Conservation (phyloP, 73 alveolate species). For the Urostyla sp. region DNA sequence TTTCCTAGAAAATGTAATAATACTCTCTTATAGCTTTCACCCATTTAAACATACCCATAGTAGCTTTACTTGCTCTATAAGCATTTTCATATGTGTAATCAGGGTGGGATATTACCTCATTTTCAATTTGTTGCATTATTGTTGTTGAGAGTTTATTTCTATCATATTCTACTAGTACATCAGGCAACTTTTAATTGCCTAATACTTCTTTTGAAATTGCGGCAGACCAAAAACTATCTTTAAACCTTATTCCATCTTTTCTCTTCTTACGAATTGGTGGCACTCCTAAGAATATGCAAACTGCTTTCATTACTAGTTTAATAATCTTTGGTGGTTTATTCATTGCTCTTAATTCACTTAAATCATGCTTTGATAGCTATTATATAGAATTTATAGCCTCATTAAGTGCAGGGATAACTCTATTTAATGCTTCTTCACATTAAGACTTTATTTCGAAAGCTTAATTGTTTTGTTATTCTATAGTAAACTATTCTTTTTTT, state of each 20-base stretch:
- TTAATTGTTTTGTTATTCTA: slow-evolving; percentile 82
- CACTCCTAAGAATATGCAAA: slow-evolving; percentile 60
- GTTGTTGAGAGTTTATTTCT: slow-evolving; percentile 65
- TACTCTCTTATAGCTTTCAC: slow-evolving; percentile 79
- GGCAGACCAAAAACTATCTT: slow-evolving; percentile 64
- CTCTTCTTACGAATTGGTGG: slow-evolving; percentile 69
- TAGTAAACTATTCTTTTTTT: slow-evolving; percentile 87
- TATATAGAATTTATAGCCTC: slow-evolving; percentile 93
- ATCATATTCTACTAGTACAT: slow-evolving; percentile 70
- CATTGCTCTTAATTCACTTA: slow-evolving; percentile 92
- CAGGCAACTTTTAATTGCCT: slow-evolving; percentile 76
- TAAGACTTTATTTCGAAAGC: slow-evolving; percentile 85
- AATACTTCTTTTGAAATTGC: slow-evolving; percentile 73
- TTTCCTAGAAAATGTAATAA: slow-evolving; percentile 64
- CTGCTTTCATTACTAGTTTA: slow-evolving; percentile 79
- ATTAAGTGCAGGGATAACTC: slow-evolving; percentile 93
- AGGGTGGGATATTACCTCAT: slow-evolving; percentile 64
- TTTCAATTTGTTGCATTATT: slow-evolving; percentile 71
- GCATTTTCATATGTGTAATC: slow-evolving; percentile 79
- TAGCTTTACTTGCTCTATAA: slow-evolving; percentile 82
- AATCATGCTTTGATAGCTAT: slow-evolving; percentile 86
- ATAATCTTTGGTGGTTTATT: slow-evolving; percentile 94
- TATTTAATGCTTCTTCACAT: slow-evolving; percentile 88
- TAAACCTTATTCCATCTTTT: slow-evolving; percentile 53
- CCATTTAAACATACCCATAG: slow-evolving; percentile 80